phyloP scores from a whole-genome alignment of 805 yeast genomes.

The Metschnikowia kunwiensis region DNA sequence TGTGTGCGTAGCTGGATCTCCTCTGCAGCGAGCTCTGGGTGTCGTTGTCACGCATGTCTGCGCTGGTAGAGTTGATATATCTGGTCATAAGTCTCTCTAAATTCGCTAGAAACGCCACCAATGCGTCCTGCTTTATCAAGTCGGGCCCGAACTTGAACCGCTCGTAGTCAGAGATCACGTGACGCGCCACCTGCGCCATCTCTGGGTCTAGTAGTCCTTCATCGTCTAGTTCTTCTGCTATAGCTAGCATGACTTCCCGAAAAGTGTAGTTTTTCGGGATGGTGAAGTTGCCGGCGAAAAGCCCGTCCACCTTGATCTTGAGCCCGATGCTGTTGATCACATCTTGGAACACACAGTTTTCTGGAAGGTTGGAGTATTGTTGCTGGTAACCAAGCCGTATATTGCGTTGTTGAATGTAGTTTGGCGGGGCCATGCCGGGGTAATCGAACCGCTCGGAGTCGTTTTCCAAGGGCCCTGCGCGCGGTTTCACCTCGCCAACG shows the following conservation, averaged over 20 bases:
- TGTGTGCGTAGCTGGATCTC: conserved; percentile 6
- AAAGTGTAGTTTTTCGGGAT: conserved; percentile 41
- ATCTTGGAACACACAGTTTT: conserved; percentile 46
- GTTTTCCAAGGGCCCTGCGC: conserved; percentile 38
- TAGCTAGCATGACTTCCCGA: conserved; percentile 39
- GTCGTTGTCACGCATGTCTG: no score
- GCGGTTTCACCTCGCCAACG: conserved; percentile 25
- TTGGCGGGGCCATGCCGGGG: conserved; percentile 43
- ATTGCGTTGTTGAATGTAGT: conserved; percentile 36
- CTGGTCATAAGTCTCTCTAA: conserved; percentile 18
- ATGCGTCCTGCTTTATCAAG: conserved; percentile 55
- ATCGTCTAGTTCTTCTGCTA: conserved; percentile 22
- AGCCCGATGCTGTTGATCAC: conserved; percentile 59
- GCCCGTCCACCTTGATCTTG: conserved; percentile 50
- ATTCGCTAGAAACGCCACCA: conserved; percentile 52
- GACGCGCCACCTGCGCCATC: conserved; percentile 15
- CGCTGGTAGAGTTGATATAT: conserved; percentile 8
- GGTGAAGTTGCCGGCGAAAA: conserved; percentile 32
- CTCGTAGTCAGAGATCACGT: conserved; percentile 56
- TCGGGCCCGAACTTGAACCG: conserved; percentile 62
- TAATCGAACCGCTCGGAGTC: conserved; percentile 27
- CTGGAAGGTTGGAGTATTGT: conserved; percentile 23
- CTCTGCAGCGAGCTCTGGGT: conserved; percentile 1
- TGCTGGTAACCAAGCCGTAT: conserved; percentile 20
- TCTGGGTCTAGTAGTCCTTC: conserved; percentile 12